Conservation (phyloP, 2,329 filamentous ascomycete genomes). For the Nothophaeocryptopus gaeumannii region DNA sequence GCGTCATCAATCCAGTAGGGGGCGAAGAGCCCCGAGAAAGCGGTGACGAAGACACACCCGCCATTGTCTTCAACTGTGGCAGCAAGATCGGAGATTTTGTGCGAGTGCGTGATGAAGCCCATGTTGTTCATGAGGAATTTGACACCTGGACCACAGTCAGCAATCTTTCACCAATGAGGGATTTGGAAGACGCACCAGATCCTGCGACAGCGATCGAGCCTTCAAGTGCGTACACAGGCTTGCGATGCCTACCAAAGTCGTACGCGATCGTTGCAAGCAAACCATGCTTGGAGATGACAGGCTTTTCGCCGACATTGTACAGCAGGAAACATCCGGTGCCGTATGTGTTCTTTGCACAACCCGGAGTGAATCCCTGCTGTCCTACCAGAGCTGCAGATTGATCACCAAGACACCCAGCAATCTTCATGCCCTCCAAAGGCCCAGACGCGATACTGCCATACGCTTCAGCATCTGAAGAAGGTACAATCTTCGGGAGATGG, state of each 20-base stretch:
- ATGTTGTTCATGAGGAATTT: constrained; percentile 69
- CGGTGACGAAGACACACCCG: constrained; percentile 81
- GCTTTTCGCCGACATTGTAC: constrained; percentile 82
- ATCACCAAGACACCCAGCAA: constrained; percentile 80
- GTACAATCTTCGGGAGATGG: constrained; percentile 73
- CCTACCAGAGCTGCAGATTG: constrained; percentile 84
- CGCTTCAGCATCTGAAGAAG: constrained; percentile 69
- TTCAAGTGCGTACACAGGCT: constrained; percentile 72
- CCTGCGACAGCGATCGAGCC: constrained; percentile 78
- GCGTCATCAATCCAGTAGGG: constrained; percentile 95
- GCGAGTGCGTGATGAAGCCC: constrained; percentile 60
- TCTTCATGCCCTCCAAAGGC: constrained; percentile 65
- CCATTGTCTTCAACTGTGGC: constrained; percentile 70
- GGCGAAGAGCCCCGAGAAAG: constrained; percentile 86
- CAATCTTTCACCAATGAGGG: background rate
- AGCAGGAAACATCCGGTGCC: constrained; percentile 86
- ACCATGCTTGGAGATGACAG: constrained; percentile 79
- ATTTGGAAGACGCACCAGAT: constrained; percentile 49
- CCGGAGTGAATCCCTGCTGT: constrained; percentile 66
- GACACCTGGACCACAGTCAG: constrained; percentile 50
- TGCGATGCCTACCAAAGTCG: constrained; percentile 59
- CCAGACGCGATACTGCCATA: constrained; percentile 69
- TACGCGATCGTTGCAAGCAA: constrained; percentile 85
- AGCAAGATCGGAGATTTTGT: constrained; percentile 64
- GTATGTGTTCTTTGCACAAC: constrained; percentile 86